Conservation (phyloP, 306 rosid species). For the Castanopsis chinensis region DNA sequence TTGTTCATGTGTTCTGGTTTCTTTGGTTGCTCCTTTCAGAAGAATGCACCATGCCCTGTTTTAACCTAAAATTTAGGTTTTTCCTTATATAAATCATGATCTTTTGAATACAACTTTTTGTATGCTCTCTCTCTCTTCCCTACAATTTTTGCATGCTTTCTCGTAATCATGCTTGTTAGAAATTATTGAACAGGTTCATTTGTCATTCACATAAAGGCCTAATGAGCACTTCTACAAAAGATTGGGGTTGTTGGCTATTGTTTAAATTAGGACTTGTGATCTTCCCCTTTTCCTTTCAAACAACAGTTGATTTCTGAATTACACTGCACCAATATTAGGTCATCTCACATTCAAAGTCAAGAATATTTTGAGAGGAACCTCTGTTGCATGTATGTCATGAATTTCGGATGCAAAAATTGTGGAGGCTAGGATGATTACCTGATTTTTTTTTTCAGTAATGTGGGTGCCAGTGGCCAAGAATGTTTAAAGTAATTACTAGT, state of each 20-base stretch:
- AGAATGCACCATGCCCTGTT: background rate
- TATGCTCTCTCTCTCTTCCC: too few relatives aligned
- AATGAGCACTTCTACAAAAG: background rate
- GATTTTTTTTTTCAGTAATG: background rate
- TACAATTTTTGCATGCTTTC: background rate
- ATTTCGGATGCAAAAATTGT: background rate
- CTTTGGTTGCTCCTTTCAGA: background rate
- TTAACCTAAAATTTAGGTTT: background rate
- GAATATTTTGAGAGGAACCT: background rate
- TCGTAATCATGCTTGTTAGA: background rate
- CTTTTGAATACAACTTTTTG: background rate
- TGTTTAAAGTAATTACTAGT: background rate
- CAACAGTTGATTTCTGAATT: background rate
- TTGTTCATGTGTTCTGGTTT: background rate
- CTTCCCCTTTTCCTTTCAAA: background rate
- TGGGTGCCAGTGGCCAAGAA: background rate
- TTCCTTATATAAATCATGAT: background rate
- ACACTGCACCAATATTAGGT: background rate
- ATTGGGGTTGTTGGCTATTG: background rate
- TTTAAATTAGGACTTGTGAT: background rate
- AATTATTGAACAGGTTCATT: background rate
- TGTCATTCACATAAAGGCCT: slow-evolving; percentile 3
- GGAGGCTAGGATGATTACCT: background rate
- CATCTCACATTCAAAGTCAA: background rate
- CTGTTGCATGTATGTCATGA: background rate